Conservation (phyloP, 2,329 filamentous ascomycete species). For the Pestalotiopsis sp. region DNA sequence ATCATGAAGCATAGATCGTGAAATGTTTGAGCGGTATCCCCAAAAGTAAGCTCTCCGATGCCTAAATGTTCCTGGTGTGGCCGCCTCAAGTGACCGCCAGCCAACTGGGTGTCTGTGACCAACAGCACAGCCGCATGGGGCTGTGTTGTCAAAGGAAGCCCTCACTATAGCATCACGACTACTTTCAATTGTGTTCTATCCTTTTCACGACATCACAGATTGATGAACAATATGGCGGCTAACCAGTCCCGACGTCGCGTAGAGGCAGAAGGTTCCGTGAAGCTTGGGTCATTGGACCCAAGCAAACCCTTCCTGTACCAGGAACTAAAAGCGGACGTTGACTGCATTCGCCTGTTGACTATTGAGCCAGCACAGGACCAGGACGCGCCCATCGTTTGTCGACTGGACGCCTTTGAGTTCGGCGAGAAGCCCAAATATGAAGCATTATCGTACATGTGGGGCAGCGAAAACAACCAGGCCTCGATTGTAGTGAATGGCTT, state of each 20-base stretch:
- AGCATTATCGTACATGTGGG: constrained; percentile 5
- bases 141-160: too few relatives aligned
- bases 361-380: background rate
- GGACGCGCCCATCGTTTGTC: background rate
- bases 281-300: background rate
- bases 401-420: background rate
- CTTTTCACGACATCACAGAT: background rate
- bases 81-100: too few relatives aligned
- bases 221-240: background rate
- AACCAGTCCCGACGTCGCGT: background rate
- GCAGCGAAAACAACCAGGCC: background rate
- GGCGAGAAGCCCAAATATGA: background rate
- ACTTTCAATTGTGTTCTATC: too few relatives aligned
- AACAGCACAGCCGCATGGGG: too few relatives aligned
- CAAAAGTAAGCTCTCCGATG: too few relatives aligned
- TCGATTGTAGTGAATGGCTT: background rate
- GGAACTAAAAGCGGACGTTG: background rate
- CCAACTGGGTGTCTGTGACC: too few relatives aligned
- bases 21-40: too few relatives aligned
- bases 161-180: too few relatives aligned
- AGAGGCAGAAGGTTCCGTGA: background rate
- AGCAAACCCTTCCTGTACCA: background rate
- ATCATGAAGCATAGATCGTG: too few relatives aligned
- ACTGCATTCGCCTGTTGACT: background rate
- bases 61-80: too few relatives aligned